phyloP scores from a whole-genome alignment of 805 yeast species.

The Jamesozyma piceae region DNA sequence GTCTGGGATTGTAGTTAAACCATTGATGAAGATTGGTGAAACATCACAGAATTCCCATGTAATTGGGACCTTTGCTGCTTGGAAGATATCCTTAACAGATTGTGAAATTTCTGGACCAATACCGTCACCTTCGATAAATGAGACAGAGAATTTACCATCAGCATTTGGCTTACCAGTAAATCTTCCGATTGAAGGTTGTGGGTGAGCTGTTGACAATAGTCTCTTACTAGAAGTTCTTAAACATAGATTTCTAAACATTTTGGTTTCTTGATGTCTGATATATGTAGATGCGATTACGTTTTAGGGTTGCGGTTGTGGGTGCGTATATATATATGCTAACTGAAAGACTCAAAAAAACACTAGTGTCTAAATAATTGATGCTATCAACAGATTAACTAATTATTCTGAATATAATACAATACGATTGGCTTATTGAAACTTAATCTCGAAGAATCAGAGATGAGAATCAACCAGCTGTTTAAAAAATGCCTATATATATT shows the following conservation, averaged over 20 bases:
- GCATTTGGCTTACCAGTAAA: conserved; percentile 28
- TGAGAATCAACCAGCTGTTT: too few relatives aligned
- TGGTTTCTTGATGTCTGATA: neutral
- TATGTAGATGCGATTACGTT: too few relatives aligned
- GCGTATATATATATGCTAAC: too few relatives aligned
- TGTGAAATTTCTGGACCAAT: conserved; percentile 92
- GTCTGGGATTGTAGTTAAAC: conserved; percentile 87
- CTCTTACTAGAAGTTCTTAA: conserved; percentile 8
- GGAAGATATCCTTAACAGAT: conserved; percentile 85
- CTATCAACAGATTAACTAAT: too few relatives aligned
- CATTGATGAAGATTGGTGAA: conserved; percentile 83
- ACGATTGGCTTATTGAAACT: too few relatives aligned
- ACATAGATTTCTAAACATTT: conserved; percentile 9
- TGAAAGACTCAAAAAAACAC: too few relatives aligned
- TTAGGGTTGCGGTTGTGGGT: too few relatives aligned
- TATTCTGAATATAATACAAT: too few relatives aligned
- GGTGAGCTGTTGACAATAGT: conserved; percentile 13
- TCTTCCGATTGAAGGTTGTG: conserved; percentile 29
- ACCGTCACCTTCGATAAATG: conserved; percentile 98
- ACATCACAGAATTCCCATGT: conserved; percentile 97
- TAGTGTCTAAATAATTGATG: too few relatives aligned
- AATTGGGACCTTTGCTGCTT: conserved; percentile 91
- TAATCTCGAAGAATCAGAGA: too few relatives aligned
- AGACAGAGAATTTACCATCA: conserved; percentile 83
- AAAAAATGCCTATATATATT: too few relatives aligned